These are phyloP conservation scores for Oryza longistaminata DNA, from an alignment of 176 grass and related monocot genomes.

Conservation along the genomic window DNA sequence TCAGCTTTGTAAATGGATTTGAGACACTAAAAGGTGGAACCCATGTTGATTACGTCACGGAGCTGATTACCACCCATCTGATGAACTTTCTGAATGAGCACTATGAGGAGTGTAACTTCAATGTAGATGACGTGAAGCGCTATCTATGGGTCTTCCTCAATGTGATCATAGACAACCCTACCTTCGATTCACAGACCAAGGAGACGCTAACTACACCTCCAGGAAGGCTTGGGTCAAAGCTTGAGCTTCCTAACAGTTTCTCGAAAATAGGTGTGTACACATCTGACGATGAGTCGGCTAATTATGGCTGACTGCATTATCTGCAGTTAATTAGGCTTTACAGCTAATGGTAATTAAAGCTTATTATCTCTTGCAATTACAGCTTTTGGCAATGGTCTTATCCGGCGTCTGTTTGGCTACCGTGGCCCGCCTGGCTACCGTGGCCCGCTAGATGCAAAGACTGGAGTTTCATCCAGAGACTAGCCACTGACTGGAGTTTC, in stretches of 20 bases:
- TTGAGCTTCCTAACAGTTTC: conserved; percentile 59
- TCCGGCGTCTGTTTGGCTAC: too few relatives aligned
- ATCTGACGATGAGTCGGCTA: background rate
- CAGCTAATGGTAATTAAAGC: background rate
- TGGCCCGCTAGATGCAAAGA: too few relatives aligned
- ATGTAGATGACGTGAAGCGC: conserved; percentile 62
- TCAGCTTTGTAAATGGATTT: conserved; percentile 92
- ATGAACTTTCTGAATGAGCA: conserved; percentile 73
- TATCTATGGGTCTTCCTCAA: conserved; percentile 94
- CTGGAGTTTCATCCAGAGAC: too few relatives aligned
- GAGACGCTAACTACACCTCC: conserved; percentile 89
- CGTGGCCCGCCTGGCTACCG: too few relatives aligned
- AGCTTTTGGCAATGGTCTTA: conserved; percentile 28
- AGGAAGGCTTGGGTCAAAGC: conserved; percentile 81
- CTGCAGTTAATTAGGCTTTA: background rate
- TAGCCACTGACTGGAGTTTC: too few relatives aligned
- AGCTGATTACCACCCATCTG: conserved; percentile 65
- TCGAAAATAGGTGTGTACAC: conserved; percentile 53
- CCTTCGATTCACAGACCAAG: conserved; percentile 71
- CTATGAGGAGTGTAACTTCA: conserved; percentile 79
- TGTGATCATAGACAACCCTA: conserved; percentile 78
- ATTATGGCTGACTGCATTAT: background rate
- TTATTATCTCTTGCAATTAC: conserved; percentile 25
- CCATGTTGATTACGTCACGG: conserved; percentile 89
- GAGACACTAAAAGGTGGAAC: conserved; percentile 80